A percentile compares a stretch with the other conserved stretches of the same genome.
These are phyloP conservation scores for Arctium lappa DNA, from an alignment of 129 eudicot genomes.

Conservation along the genomic window DNA sequence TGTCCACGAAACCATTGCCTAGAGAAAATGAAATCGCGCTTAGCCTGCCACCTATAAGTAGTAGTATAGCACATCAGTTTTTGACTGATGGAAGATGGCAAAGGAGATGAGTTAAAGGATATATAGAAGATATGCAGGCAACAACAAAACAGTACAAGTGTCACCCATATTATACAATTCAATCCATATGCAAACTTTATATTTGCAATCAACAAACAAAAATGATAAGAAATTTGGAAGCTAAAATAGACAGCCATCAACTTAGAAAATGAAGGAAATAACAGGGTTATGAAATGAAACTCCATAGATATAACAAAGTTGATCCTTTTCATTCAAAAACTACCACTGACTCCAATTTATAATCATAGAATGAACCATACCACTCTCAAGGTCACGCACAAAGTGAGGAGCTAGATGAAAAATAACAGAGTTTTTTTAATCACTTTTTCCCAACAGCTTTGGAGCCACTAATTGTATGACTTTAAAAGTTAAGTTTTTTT, in stretches of 20 bases:
- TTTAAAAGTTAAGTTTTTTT: no score
- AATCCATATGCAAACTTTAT: not conserved
- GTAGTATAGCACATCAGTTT: constrained; percentile 32
- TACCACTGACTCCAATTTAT: not conserved
- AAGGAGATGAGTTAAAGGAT: constrained; percentile 25
- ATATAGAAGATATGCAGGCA: not conserved
- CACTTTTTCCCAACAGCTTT: not conserved
- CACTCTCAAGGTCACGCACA: not conserved
- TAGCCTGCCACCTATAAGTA: constrained; percentile 76
- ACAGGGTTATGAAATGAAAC: not conserved
- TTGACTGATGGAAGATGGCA: constrained; percentile 27
- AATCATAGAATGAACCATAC: not conserved
- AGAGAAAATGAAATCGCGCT: constrained; percentile 87
- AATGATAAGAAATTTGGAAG: not conserved
- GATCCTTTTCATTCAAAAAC: not conserved
- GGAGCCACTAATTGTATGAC: not conserved
- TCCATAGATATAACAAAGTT: not conserved
- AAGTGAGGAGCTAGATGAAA: not conserved
- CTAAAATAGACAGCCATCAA: not conserved
- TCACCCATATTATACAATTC: not conserved
- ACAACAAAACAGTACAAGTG: not conserved
- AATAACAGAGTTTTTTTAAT: not conserved
- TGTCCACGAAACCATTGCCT: constrained; percentile 98
- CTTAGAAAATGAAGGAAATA: not conserved
- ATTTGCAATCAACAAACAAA: not conserved